Evolutionary conservation across 129 eudicot genomes (phyloP), one percentile per base, ranked within the genome.

Genomic region (Heracleum sosnowskyi): DNA sequence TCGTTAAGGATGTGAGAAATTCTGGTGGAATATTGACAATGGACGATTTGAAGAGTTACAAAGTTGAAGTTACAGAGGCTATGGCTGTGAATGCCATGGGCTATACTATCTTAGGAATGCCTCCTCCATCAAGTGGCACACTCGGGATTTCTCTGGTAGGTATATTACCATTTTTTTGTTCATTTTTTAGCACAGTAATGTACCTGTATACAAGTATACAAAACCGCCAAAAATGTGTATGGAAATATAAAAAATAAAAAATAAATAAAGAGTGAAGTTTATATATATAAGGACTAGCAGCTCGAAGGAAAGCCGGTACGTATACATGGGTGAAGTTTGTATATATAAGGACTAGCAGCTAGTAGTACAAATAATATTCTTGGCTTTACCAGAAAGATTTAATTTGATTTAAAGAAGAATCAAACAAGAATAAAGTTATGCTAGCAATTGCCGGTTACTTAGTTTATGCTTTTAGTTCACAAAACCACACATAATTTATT

Each of bases 91-190:
- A 88, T 45, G 82, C 87, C 4, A 96, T 92, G 99, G 99, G 95
- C 73, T 89, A 87, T 63, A 86, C 88, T 53, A 79, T 95, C 12
- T 64, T 88, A 47, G 99, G 99, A 31, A 92, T 95, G 99, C 97
- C 99, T 0, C 88, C 99, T 74, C 99, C 99, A 18, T 95, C 99
- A 18, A 96, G 97, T 78, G 99, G 99, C 77, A 92, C 97, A 29
- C 81, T 92, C 49, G 99, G 99, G 69, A 81, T 95, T 55, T 80
- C 96, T 84, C 70, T 95, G 94, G 99, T 95, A 69, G 1, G 95
- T 81, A 20, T 28, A 55, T 76, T 41, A 47, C 12, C 17, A 45
- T 69, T 75, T n/a, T 22, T 18, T 69, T 49, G 24, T 69, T 15
- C 37, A 57, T 76, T 18, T 29, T 44, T 42, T 26, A 26, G 22